Base-by-base conservation (phyloP, 495 filamentous ascomycete species). In the Podospora pseudocomata region DNA sequence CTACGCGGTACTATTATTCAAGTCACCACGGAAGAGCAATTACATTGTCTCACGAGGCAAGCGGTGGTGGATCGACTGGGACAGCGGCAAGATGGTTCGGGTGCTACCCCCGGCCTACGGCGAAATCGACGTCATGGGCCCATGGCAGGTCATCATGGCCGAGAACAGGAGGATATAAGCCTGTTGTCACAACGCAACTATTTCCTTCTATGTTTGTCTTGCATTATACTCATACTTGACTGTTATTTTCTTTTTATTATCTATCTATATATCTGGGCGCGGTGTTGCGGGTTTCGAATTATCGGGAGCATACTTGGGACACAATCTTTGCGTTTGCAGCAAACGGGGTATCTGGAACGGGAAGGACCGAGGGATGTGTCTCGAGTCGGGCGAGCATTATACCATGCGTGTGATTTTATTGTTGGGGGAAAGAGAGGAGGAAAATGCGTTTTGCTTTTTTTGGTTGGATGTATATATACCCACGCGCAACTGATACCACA, bases 11-110 rank as follows among this genome's bases (percentile, higher is more conserved):
- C 76, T 87, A 15, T 73, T 81, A 13, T 75, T 77, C 70, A 76
- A 78, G 63, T 75, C 74, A 32, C 82, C 81, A n/a, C 70, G 82
- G 18, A 82, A 82, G 69, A 79, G 70, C 66, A 80, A 83, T 68
- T 75, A 83, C 20, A 72, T 85, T 28, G 79, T 85, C 57, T 72
- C 74, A 49, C 74, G 80, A 55, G 82, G 82, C 16, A 80, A 80
- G 67, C 75, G 76, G 66, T 84, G 81, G 80, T 77, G 76, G 30
- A 78, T 84, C 32, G 80, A 85, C 73, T 85, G 83, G 83, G 72
- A 62, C 23, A 82, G 80, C 60, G 81, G 81, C 4, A 71, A 72
- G 53, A 76, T 82, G 76, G 73, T 79, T 4, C 72, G 79, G 7
- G 77, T 80, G 58, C 71, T 78, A 32, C 81, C 81, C 53, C 74